These are phyloP conservation scores for Neonectria sp. DNA, from an alignment of 2,329 filamentous ascomycete species.

Conservation along the genomic window DNA sequence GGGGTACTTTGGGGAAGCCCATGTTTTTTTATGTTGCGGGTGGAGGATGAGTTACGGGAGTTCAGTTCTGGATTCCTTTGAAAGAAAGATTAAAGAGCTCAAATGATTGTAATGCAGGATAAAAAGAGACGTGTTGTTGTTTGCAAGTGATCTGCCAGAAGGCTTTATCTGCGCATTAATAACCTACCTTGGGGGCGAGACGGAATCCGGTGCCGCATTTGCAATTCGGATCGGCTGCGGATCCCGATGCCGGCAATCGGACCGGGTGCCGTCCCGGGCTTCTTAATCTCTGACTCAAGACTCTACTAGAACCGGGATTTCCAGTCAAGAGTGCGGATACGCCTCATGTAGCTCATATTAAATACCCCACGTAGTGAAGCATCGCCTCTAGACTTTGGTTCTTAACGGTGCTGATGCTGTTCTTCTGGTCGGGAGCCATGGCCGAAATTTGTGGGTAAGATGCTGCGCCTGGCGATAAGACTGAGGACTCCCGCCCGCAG, in stretches of 20 bases:
- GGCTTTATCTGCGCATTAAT: background rate
- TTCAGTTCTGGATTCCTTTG: background rate
- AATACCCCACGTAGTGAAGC: background rate
- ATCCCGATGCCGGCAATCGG: constrained; percentile 7
- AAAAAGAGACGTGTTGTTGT: background rate
- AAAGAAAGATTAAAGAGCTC: background rate
- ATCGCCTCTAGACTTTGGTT: too few relatives aligned
- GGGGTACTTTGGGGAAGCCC: constrained; percentile 37
- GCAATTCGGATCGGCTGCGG: background rate
- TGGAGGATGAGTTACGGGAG: background rate
- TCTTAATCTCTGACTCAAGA: too few relatives aligned
- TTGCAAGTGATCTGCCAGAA: too few relatives aligned
- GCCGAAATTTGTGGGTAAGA: too few relatives aligned
- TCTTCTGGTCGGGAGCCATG: too few relatives aligned
- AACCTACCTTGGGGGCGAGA: background rate
- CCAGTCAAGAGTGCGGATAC: too few relatives aligned
- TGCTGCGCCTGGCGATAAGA: too few relatives aligned
- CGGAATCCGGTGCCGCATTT: background rate
- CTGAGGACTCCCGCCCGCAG: too few relatives aligned
- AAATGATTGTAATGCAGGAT: background rate
- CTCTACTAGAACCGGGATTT: background rate
- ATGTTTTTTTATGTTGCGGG: constrained; percentile 19
- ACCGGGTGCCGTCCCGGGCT: background rate
- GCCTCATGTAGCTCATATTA: background rate
- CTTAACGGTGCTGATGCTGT: too few relatives aligned